Evolutionary conservation across 495 filamentous ascomycete species (phyloP), one percentile per base, ranked within the genome.

Genomic region (Trypethelium eluteriae): DNA sequence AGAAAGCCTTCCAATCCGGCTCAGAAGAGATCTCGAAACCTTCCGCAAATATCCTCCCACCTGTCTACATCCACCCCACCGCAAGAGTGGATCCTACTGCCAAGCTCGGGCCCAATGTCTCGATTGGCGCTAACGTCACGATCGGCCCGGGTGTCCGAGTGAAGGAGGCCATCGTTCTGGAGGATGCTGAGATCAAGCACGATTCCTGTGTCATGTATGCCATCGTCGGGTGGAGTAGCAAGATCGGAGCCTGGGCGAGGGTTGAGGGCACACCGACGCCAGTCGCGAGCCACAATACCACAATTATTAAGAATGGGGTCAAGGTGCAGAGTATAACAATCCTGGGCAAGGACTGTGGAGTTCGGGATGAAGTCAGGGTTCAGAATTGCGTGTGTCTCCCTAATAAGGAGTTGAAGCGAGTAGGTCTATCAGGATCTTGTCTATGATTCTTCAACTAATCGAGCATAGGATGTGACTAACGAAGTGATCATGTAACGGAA

Each of bases 241-340:
- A 90, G 61, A 89, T 99, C 14, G 94, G 94, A 59, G 91, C 94
- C 38, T 99, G 94, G 94, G 93, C 94, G 39, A 88, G 94, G 74
- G 95, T 99, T 25, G 94, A 99, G 78, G 94, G 94, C 49, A 96
- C 91, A 10, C 93, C 95, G 14, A 96, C 90, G 41, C 90, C 92
- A 2, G 86, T 92, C 53, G 86, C 83, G 38, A 96, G 88, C 79
- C 95, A 99, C 79, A 89, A 86, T 11, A 98, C 95, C 9, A 96
- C 88, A 78, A 92, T 98, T 70, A 80, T 98, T 73, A 97, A 96
- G 85, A 94, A 96, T 69, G 94, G 94, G 39, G 85, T 98, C 78
- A 98, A 97, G 82, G 95, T 98, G 63, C 94, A 98, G 81, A 96
- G 91, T 78, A 96, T 98, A 75, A 97, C 93, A 44, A 98, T 98